Evolutionary conservation across 345 rosid species (phyloP).

Genomic region (Pistacia vera): DNA sequence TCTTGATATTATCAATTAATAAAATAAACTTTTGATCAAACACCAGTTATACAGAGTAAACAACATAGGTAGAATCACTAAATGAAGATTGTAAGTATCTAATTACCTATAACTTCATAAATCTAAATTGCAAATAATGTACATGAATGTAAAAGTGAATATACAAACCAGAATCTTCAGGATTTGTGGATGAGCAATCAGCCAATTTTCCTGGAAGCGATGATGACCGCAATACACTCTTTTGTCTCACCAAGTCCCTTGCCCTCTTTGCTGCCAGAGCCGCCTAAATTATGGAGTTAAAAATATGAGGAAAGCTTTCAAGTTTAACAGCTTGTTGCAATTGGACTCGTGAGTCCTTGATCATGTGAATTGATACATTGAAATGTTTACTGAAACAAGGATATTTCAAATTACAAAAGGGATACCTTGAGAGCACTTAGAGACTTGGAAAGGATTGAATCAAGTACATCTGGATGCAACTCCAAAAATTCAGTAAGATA

Average conservation of each 20-base stretch:
- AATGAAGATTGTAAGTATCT: background rate
- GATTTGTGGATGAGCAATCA: constrained; percentile 91
- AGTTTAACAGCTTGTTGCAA: background rate
- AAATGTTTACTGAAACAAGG: background rate
- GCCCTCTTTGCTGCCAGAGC: constrained; percentile 99
- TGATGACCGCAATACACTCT: constrained; percentile 86
- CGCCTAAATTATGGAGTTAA: constrained; percentile 56
- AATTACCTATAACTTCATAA: background rate
- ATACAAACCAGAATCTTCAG: constrained; percentile 84
- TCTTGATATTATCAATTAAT: background rate
- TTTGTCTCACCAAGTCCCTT: constrained; percentile 90
- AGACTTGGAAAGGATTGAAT: constrained; percentile 84
- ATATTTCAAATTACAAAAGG: constrained; percentile 9
- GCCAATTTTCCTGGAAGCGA: constrained; percentile 99
- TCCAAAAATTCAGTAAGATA: constrained; percentile 91
- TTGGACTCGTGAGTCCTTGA: background rate
- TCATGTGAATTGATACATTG: background rate
- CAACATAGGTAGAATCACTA: background rate
- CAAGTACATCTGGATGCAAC: constrained; percentile 96
- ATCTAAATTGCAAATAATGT: constrained; percentile 4
- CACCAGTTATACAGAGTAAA: background rate
- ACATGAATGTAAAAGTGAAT: background rate
- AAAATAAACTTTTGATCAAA: background rate
- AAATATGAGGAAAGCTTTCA: constrained; percentile 5
- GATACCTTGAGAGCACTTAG: constrained; percentile 93